Evolutionary conservation across 2,329 filamentous ascomycete species (phyloP).

Genomic region (Colletotrichum sp.): DNA sequence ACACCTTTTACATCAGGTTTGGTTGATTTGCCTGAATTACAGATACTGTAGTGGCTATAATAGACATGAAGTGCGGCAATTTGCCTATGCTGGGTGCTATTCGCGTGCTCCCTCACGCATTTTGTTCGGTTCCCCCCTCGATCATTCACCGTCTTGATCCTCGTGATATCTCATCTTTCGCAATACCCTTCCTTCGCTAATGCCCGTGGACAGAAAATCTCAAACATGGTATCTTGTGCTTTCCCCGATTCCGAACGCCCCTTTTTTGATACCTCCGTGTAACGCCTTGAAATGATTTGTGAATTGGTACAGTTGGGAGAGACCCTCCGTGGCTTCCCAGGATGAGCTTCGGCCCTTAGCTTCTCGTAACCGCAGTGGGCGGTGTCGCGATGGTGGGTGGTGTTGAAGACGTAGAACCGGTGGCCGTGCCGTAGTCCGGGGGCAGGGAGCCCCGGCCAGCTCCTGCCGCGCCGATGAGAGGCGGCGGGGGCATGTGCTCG

Average conservation of each 20-base stretch:
- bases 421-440: constrained; percentile 11
- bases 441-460: constrained; percentile 4
- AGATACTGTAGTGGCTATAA: background rate
- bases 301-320: background rate
- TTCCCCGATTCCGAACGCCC: background rate
- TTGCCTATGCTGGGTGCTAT: background rate
- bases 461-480: background rate
- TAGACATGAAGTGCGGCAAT: background rate
- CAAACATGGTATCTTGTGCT: constrained; percentile 19
- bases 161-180: background rate
- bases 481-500: constrained; percentile 1
- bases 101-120: background rate
- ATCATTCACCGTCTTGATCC: background rate
- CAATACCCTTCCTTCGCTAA: background rate
- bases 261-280: background rate
- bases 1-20: background rate
- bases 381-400: constrained; percentile 4
- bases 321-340: background rate
- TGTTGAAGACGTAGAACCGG: constrained; percentile 6
- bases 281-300: background rate
- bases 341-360: background rate
- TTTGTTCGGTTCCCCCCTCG: background rate
- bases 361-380: constrained; percentile 3
- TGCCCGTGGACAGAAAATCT: background rate
- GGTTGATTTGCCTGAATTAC: background rate